phyloP scores from a whole-genome alignment of 2,329 filamentous ascomycete genomes.

The Didymella pinodella region DNA sequence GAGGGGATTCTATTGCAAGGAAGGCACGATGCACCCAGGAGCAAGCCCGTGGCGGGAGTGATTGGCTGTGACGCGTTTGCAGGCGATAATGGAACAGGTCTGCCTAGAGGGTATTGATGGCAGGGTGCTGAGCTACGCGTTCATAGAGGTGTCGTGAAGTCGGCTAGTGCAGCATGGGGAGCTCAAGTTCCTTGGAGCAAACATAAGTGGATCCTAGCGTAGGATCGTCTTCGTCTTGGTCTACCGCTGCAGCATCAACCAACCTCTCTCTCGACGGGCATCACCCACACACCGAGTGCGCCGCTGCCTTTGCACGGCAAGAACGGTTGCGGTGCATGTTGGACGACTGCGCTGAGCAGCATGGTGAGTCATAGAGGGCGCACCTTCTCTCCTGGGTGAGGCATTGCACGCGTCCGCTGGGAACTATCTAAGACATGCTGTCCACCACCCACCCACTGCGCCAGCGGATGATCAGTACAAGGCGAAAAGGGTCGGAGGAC shows the following conservation, averaged over 20 bases:
- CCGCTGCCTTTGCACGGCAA: slow-evolving; percentile 20
- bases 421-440: slow-evolving; percentile 23
- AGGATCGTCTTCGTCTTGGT: slow-evolving; percentile 24
- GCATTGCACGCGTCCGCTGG: slow-evolving; percentile 20
- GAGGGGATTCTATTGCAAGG: slow-evolving; percentile 6
- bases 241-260: slow-evolving; percentile 22
- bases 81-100: slow-evolving; percentile 8
- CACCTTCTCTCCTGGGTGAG: slow-evolving; percentile 21
- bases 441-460: slow-evolving; percentile 21
- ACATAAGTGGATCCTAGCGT: slow-evolving; percentile 21
- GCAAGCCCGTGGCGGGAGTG: slow-evolving; percentile 34
- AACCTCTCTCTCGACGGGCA: slow-evolving; percentile 6
- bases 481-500: slow-evolving; percentile 17
- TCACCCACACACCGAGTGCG: slow-evolving; percentile 16
- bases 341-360: not conserved
- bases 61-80: slow-evolving; percentile 36
- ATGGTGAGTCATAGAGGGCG: slow-evolving; percentile 41
- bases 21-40: slow-evolving; percentile 20
- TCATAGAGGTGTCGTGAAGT: slow-evolving; percentile 21
- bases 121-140: not conserved
- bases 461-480: slow-evolving; percentile 23
- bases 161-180: slow-evolving; percentile 12
- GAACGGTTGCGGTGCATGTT: slow-evolving; percentile 1
- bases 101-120: slow-evolving; percentile 11
- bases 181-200: slow-evolving; percentile 9